Base-by-base conservation (phyloP, 164 flowering plant species). In the Malania oleifera region DNA sequence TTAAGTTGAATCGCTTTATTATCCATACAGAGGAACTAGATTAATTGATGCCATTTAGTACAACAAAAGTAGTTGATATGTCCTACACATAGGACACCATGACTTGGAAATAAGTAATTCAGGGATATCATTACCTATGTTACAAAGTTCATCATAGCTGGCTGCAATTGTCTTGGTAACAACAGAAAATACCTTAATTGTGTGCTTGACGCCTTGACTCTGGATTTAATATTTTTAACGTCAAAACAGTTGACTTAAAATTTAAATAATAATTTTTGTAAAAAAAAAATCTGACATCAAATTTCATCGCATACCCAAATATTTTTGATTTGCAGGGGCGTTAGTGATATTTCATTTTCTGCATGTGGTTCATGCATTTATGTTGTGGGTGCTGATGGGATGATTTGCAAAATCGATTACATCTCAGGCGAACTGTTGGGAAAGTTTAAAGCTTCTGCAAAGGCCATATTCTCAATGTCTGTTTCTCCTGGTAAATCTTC, bases 371-470 rank as follows among this genome's bases (percentile, higher is more conserved):
- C 86, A 19, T 70, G 74, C 63, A 69, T 86, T 67, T 93, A 84
- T 60, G 71, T 91, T 62, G 86, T 84, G 7, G 97, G 98, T 43
- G 84, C 73, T 65, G 97, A 93, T 84, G 98, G 98, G 38, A 82
- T 88, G 89, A 61, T 86, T 55, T 87, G 86, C 72, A 69, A 82
- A 74, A 75, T 85, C 69, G 95, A 90, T 67, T 63, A 75, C 24
- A 50, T 52, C 45, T 65, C 79, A 10, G 97, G 98, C 25, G 82
- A 68, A 54, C 59, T 82, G 29, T 64, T 83, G 70, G 73, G 68
- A 52, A 90, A 80, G 73, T 88, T 90, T 53, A 83, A 56, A 69
- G 85, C 97, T 81, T 86, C 91, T 45, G 65, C 84, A 40, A 88
- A 81, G 62, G 83, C 86, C 34, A 72, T 88, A 67, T 84, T 97